phyloP scores from a whole-genome alignment of 192 early-diverging fungal species.

The Coemansia sp. region DNA sequence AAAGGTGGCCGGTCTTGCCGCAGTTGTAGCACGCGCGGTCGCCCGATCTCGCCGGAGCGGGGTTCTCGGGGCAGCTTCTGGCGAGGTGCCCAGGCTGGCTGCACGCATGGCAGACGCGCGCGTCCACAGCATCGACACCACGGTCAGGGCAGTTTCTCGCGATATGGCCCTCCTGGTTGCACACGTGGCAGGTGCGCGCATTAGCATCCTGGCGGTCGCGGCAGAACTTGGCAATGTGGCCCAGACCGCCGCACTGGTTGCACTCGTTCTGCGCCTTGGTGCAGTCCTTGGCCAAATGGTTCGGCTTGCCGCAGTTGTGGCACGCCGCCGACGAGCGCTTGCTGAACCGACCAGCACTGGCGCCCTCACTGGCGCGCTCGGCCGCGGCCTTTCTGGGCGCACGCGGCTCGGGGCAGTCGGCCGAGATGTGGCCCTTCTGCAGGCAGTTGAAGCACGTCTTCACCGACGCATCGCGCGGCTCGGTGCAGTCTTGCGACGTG shows the following conservation, averaged over 20 bases:
- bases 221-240: slow-evolving; percentile 50
- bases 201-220: slow-evolving; percentile 6
- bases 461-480: slow-evolving; percentile 24
- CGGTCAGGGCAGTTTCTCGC: slow-evolving; percentile 33
- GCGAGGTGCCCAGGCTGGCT: slow-evolving; percentile 37
- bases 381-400: neutral
- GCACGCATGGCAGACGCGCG: slow-evolving; percentile 8
- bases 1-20: slow-evolving; percentile 46
- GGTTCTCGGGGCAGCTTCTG: slow-evolving; percentile 25
- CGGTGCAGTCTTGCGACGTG: slow-evolving; percentile 33
- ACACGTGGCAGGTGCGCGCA: neutral
- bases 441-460: slow-evolving; percentile 56
- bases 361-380: neutral
- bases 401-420: slow-evolving; percentile 31
- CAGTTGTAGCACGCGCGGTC: slow-evolving; percentile 40
- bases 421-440: slow-evolving; percentile 48
- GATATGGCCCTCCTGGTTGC: slow-evolving; percentile 36
- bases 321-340: slow-evolving; percentile 11
- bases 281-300: slow-evolving; percentile 49
- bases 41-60: neutral
- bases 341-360: neutral
- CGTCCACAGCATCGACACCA: neutral
- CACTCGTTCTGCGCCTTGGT: slow-evolving; percentile 47
- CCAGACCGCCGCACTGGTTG: slow-evolving; percentile 45
- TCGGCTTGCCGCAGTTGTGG: slow-evolving; percentile 47